These are phyloP conservation scores for Apiospora malaysiana DNA, from an alignment of 2,329 filamentous ascomycete species.

Conservation along the genomic window DNA sequence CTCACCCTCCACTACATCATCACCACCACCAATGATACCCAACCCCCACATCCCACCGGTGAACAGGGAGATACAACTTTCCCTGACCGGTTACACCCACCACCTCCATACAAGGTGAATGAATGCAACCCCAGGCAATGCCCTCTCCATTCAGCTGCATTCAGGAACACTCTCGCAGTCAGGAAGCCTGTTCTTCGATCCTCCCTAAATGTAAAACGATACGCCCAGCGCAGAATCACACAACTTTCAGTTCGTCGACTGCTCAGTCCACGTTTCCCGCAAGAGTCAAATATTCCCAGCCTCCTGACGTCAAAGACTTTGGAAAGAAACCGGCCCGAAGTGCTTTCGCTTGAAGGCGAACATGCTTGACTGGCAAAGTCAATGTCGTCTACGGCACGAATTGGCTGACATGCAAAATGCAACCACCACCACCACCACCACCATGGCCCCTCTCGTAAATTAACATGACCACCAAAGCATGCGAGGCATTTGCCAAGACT, in stretches of 20 bases:
- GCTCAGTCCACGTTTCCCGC: background rate
- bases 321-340: background rate
- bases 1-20: background rate
- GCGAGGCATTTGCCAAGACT: background rate
- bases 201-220: too few relatives aligned
- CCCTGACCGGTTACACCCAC: background rate
- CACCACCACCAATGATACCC: background rate
- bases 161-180: background rate
- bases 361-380: background rate
- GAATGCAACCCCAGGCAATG: background rate
- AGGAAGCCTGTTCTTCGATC: background rate
- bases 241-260: background rate
- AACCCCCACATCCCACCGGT: background rate
- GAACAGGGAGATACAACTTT: background rate
- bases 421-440: background rate
- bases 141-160: background rate
- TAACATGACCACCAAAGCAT: background rate
- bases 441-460: background rate
- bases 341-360: background rate
- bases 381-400: background rate
- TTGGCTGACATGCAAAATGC: background rate
- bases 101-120: background rate
- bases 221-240: background rate
- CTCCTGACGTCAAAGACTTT: background rate
- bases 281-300: background rate